Base-by-base conservation (phyloP, 257 asterid species). In the Solanum appendiculatum region DNA sequence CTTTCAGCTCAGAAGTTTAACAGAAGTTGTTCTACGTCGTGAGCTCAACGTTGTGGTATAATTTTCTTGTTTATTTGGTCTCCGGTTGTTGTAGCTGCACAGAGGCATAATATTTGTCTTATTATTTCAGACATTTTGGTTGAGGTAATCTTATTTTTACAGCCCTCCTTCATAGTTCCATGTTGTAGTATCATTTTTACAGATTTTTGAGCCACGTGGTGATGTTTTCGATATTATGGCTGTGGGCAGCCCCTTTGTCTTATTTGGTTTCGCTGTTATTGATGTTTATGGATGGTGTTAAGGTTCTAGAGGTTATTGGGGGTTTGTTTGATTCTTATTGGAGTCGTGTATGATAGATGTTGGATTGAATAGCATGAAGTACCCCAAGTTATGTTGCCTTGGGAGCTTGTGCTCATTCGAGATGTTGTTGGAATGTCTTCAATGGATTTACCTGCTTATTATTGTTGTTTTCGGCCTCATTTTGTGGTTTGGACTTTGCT, bases 71-170 rank as follows among this genome's bases (percentile, higher is more conserved):
- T 6, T 4, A 54, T 54, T 54, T 54, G 0, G n/a, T 4, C 0
- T 54, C 63, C 10, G 0, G 4, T 6, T 18, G n/a, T 18, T 54
- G 63, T 7, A 6, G n/a, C 0, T 54, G 10, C n/a, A 0, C 6
- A 3, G 63, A 54, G 10, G 10, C n/a, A 18, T 2, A 54, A 54
- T 54, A n/a, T 18, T 54, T 6, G 23, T 48, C 15, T 48, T 48
- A 48, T 48, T 48, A 5, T 48, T 54, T 54, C 63, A 54, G 1
- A 18, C 63, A 18, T 54, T 54, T 18, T 54, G 23, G 5, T 51
- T 18, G 60, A 51, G 60, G n/a, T 54, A 54, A 54, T 54, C 10
- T 51, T 51, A 51, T 51, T 51, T 51, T 51, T 51, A 18, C 60
- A 51, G 6, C 10, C 60, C 60, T 51, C 60, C 7, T 51, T 51